A percentile compares a stretch with the other conserved stretches of the same genome.
Evolutionary conservation across 208 protist species (phyloP).

Genomic region (Zelonia costaricensis): DNA sequence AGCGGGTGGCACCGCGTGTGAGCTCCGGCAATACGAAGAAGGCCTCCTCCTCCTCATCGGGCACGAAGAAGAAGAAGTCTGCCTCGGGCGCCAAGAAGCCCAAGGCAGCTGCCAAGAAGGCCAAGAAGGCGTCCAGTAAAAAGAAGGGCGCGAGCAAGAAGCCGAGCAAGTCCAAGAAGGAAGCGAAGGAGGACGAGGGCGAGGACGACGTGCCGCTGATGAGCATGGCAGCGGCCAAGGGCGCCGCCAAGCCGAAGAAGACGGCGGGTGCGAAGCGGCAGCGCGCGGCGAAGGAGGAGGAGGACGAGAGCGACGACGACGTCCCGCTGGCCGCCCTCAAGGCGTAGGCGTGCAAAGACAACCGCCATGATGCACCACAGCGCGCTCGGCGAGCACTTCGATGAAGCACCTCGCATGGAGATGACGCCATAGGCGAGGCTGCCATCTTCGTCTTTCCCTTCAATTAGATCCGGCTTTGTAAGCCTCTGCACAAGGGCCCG

Average conservation of each 20-base stretch:
- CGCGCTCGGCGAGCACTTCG: too few relatives aligned
- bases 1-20: conserved; percentile 44
- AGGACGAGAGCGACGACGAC: conserved; percentile 67
- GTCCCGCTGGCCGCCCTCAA: conserved; percentile 56
- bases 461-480: too few relatives aligned
- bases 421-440: too few relatives aligned
- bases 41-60: conserved; percentile 27
- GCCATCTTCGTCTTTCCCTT: too few relatives aligned
- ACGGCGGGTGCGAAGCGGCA: conserved; percentile 29
- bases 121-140: conserved; percentile 33
- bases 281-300: conserved; percentile 36
- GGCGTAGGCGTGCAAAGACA: conserved; percentile 12
- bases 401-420: too few relatives aligned
- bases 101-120: conserved; percentile 38
- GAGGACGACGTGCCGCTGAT: conserved; percentile 22
- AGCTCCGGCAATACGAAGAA: conserved; percentile 30
- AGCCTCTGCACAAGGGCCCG: too few relatives aligned
- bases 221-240: conserved; percentile 23
- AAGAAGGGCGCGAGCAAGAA: conserved; percentile 28
- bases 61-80: conserved; percentile 34
- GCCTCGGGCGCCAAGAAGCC: conserved; percentile 37
- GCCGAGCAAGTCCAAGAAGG: conserved; percentile 27
- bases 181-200: conserved; percentile 33
- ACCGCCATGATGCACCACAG: too few relatives aligned
- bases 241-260: conserved; percentile 18